These are phyloP conservation scores for Domatiomyces catenatus DNA, from an alignment of 2,329 filamentous ascomycete species.

Conservation along the genomic window DNA sequence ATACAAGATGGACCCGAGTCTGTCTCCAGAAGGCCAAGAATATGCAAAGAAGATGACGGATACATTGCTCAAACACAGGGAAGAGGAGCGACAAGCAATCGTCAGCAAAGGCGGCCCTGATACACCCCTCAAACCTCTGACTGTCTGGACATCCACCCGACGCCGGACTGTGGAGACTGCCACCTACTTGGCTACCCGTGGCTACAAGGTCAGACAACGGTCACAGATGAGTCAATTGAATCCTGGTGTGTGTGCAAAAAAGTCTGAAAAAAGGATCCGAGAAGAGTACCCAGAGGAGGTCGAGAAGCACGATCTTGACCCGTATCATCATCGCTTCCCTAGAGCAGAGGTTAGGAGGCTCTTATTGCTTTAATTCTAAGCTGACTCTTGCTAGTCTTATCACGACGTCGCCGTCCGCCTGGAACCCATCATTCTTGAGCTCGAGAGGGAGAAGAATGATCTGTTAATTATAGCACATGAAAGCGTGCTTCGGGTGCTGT, in stretches of 20 bases:
- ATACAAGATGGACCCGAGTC: constrained; percentile 76
- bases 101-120: constrained; percentile 53
- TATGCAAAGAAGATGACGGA: constrained; percentile 82
- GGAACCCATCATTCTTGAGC: constrained; percentile 91
- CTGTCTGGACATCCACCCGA: constrained; percentile 89
- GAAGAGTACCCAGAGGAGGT: constrained; percentile 79
- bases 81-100: constrained; percentile 59
- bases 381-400: constrained; percentile 52
- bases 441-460: constrained; percentile 93
- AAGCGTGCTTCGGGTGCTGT: constrained; percentile 89
- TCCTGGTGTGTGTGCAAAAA: constrained; percentile 86
- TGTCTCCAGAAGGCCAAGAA: constrained; percentile 63
- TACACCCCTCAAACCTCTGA: constrained; percentile 60
- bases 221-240: constrained; percentile 97
- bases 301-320: constrained; percentile 79
- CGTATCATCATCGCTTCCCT: constrained; percentile 93
- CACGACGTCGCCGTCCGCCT: constrained; percentile 95
- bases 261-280: constrained; percentile 70
- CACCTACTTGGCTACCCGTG: constrained; percentile 59
- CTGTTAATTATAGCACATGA: constrained; percentile 97
- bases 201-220: constrained; percentile 76
- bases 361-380: background rate
- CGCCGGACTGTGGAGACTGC: constrained; percentile 82
- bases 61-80: constrained; percentile 64
- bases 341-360: constrained; percentile 59